Conservation (phyloP, 108 stramenopile species). For the Parmales sp. region DNA sequence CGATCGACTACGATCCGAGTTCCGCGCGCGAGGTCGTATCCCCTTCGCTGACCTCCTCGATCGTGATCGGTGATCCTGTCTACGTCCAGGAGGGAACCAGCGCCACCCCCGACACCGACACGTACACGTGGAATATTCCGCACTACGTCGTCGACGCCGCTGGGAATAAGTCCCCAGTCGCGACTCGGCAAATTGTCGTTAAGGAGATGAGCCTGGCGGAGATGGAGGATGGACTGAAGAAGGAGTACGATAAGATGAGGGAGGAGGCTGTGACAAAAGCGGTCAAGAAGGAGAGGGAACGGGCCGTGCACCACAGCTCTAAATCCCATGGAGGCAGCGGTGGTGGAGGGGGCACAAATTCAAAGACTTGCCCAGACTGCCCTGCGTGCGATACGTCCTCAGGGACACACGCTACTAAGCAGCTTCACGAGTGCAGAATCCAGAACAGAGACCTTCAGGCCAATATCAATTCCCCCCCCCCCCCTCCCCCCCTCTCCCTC, state of each 20-base stretch:
- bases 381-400: too few relatives aligned
- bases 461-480: too few relatives aligned
- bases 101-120: constrained; percentile 37
- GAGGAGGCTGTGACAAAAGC: background rate
- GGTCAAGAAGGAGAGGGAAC: background rate
- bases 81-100: too few relatives aligned
- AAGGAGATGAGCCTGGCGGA: constrained; percentile 63
- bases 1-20: constrained; percentile 58
- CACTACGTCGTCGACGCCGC: constrained; percentile 75
- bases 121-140: constrained; percentile 62
- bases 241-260: constrained; percentile 1
- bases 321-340: too few relatives aligned
- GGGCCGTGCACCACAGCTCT: too few relatives aligned
- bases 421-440: too few relatives aligned
- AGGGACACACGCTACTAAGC: too few relatives aligned
- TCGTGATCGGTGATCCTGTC: constrained; percentile 56
- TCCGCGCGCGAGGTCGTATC: constrained; percentile 64
- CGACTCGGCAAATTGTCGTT: constrained; percentile 62
- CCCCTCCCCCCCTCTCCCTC: too few relatives aligned
- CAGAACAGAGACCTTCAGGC: too few relatives aligned
- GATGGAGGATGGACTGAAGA: constrained; percentile 30
- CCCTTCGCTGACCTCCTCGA: constrained; percentile 44
- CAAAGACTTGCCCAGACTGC: too few relatives aligned
- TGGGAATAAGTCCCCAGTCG: constrained; percentile 63
- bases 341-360: too few relatives aligned